Percentiles rank a stretch among this genome's conserved stretches.
These are phyloP conservation scores for Phytophthora cajani DNA, from an alignment of 352 stramenopile genomes.

Conservation along the genomic window DNA sequence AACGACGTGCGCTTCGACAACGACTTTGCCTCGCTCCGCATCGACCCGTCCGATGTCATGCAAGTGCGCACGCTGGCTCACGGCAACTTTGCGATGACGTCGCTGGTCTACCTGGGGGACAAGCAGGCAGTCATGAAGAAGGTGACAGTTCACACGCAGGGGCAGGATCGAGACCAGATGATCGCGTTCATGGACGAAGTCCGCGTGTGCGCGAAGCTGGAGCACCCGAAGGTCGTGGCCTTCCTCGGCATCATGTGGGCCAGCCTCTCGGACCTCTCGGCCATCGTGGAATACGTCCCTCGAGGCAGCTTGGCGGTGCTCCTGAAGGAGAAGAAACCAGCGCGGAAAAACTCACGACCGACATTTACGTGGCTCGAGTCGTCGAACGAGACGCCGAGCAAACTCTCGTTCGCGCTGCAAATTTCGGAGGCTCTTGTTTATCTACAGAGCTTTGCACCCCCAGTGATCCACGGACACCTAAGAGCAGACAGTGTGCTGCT, in stretches of 20 bases:
- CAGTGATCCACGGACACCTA: slow-evolving; percentile 65
- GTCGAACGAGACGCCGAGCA: slow-evolving; percentile 32
- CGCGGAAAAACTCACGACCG: slow-evolving; percentile 27
- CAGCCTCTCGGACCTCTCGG: slow-evolving; percentile 56
- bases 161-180: slow-evolving; percentile 36
- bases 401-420: slow-evolving; percentile 62
- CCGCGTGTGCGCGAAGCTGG: slow-evolving; percentile 58
- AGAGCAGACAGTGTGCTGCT: slow-evolving; percentile 72
- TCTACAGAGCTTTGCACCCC: slow-evolving; percentile 67
- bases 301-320: slow-evolving; percentile 38
- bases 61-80: slow-evolving; percentile 45
- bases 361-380: slow-evolving; percentile 46
- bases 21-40: slow-evolving; percentile 38
- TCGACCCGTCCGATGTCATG: slow-evolving; percentile 49
- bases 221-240: slow-evolving; percentile 59
- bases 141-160: slow-evolving; percentile 29
- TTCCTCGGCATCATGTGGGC: slow-evolving; percentile 73
- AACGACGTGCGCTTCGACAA: slow-evolving; percentile 44
- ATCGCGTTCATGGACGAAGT: slow-evolving; percentile 75
- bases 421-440: slow-evolving; percentile 68
- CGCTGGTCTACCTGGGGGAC: slow-evolving; percentile 42
- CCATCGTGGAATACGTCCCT: slow-evolving; percentile 69
- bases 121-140: slow-evolving; percentile 53
- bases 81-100: slow-evolving; percentile 44
- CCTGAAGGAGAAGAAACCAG: slow-evolving; percentile 50